Percentiles rank a stretch among this genome's conserved stretches.
Conservation (phyloP, 1,139 yeast genomes). For the Yamadazyma blattariae region DNA sequence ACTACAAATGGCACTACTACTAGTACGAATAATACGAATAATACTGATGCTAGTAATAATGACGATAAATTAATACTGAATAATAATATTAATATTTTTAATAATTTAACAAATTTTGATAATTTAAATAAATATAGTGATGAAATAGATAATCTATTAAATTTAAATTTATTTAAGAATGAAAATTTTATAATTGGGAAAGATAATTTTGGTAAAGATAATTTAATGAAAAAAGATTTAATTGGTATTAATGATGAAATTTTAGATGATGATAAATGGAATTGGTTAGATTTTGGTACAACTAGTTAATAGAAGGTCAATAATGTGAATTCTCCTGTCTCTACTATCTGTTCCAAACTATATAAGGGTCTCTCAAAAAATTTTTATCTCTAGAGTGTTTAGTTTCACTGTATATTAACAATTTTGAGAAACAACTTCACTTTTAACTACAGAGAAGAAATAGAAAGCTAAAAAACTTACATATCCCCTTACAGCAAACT, state of each 20-base stretch:
- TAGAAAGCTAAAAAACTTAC: too few species aligned
- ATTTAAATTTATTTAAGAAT: constrained; percentile 38
- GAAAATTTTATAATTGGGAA: constrained; percentile 22
- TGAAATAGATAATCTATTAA: constrained; percentile 40
- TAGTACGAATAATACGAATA: constrained; percentile 10
- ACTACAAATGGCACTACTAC: too few species aligned
- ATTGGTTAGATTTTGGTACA: constrained; percentile 31
- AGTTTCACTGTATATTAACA: too few species aligned
- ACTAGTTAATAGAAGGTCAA: constrained; percentile 5
- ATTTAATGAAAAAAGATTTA: constrained; percentile 1
- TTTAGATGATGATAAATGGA: constrained; percentile 20
- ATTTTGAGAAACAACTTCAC: too few species aligned
- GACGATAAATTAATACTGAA: constrained; percentile 23
- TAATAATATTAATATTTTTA: constrained; percentile 23
- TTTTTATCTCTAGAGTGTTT: too few species aligned
- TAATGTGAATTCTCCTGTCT: too few species aligned
- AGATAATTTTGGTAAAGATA: constrained; percentile 7
- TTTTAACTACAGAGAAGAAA: too few species aligned
- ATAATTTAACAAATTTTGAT: constrained; percentile 13
- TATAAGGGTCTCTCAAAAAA: too few species aligned
- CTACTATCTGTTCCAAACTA: too few species aligned
- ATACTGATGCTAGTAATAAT: constrained; percentile 5
- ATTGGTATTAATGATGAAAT: constrained; percentile 17
- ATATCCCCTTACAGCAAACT: too few species aligned
- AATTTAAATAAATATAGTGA: constrained; percentile 17